A percentile compares a stretch with the other conserved stretches of the same genome.
These are phyloP conservation scores for Chaetomiaceae sp. DNA, from an alignment of 2,329 filamentous ascomycete species.

Conservation along the genomic window DNA sequence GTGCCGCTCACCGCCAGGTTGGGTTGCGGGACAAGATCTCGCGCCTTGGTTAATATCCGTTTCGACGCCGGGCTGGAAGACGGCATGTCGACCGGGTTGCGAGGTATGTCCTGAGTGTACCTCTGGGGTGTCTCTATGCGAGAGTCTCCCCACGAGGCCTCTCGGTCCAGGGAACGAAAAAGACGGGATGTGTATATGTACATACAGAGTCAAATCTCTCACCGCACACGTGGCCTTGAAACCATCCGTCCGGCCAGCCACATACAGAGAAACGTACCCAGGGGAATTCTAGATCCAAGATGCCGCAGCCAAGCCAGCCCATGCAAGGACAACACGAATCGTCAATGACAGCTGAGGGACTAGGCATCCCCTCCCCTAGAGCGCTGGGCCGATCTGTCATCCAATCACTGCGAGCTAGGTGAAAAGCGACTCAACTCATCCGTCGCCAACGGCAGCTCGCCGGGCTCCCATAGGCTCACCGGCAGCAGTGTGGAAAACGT, in stretches of 20 bases:
- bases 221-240: background rate
- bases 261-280: background rate
- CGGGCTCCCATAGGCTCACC: conserved; percentile 19
- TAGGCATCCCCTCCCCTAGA: background rate
- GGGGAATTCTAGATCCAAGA: too few species aligned
- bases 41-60: conserved; percentile 15
- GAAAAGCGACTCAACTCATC: background rate
- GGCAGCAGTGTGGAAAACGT: conserved; percentile 15
- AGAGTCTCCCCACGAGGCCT: background rate
- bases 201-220: background rate
- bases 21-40: conserved; percentile 24
- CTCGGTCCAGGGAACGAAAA: background rate
- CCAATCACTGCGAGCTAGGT: background rate
- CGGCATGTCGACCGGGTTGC: conserved; percentile 22
- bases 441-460: background rate
- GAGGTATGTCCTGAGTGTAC: too few species aligned
- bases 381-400: background rate
- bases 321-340: background rate
- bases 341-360: background rate
- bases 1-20: conserved; percentile 32
- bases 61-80: conserved; percentile 15
- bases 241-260: background rate
- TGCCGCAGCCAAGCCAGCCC: background rate
- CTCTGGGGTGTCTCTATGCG: conserved; percentile 22
- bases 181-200: background rate